phyloP scores from a whole-genome alignment of 2,329 filamentous ascomycete species.

The Coniochaeta prunicola region DNA sequence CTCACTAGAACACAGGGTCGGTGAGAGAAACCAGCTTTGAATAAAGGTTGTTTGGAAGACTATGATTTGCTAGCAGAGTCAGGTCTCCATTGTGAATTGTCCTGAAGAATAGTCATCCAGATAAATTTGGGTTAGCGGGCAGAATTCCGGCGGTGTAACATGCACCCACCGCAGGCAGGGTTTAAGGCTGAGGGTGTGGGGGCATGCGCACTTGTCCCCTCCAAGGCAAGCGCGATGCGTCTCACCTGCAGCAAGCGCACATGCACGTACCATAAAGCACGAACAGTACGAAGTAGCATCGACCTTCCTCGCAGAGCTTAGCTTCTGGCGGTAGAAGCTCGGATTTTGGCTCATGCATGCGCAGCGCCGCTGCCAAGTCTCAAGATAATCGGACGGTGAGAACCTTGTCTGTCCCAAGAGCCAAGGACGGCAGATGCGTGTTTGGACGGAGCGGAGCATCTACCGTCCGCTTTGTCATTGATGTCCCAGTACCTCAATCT shows the following conservation, averaged over 20 bases:
- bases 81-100: not conserved
- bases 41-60: not conserved
- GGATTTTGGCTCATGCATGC: not conserved
- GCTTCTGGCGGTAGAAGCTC: not conserved
- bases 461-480: not conserved
- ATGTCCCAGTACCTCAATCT: not conserved
- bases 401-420: not conserved
- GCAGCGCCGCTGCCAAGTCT: not conserved
- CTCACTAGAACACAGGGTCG: not conserved
- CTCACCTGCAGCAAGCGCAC: not conserved
- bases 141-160: not conserved
- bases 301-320: not conserved
- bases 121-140: not conserved
- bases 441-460: not conserved
- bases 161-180: not conserved
- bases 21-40: not conserved
- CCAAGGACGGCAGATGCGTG: not conserved
- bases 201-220: not conserved
- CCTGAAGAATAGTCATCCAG: not conserved
- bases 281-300: not conserved
- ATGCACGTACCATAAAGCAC: too few relatives aligned
- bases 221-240: not conserved
- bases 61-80: not conserved
- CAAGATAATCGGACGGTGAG: not conserved
- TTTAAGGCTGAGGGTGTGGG: not conserved